These are phyloP conservation scores for Sugiyamaella grinbergsii DNA, from an alignment of 1,139 yeast species.

Conservation along the genomic window DNA sequence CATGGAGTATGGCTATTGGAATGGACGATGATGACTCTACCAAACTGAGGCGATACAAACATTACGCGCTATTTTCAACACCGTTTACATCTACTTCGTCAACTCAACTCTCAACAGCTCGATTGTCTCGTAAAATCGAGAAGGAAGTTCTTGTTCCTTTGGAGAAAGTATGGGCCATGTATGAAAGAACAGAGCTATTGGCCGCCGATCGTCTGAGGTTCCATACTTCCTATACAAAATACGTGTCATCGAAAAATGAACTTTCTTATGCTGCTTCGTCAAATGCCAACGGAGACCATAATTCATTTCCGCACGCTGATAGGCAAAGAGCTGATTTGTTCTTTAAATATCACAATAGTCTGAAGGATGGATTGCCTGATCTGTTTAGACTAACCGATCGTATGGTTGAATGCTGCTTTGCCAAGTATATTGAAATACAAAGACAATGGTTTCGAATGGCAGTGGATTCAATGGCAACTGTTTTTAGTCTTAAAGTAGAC, in stretches of 20 bases:
- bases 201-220: conserved; percentile 31
- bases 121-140: conserved; percentile 31
- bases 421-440: conserved; percentile 34
- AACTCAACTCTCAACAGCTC: conserved; percentile 32
- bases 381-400: conserved; percentile 33
- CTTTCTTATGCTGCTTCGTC: conserved; percentile 15
- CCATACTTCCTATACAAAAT: conserved; percentile 32
- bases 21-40: conserved; percentile 19
- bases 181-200: conserved; percentile 30
- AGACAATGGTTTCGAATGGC: conserved; percentile 36
- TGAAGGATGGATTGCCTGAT: conserved; percentile 38
- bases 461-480: conserved; percentile 35
- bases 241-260: conserved; percentile 29
- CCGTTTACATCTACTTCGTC: conserved; percentile 34
- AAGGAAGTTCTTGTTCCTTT: conserved; percentile 35
- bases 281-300: conserved; percentile 9
- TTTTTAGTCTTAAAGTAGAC: conserved; percentile 28
- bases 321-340: conserved; percentile 32
- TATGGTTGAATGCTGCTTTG: conserved; percentile 31
- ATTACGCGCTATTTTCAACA: conserved; percentile 33
- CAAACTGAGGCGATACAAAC: conserved; percentile 29
- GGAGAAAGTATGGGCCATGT: conserved; percentile 33
- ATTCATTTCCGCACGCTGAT: conserved; percentile 22
- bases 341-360: conserved; percentile 33
- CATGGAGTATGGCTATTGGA: conserved; percentile 31